A percentile compares a stretch with the other conserved stretches of the same genome.
Evolutionary conservation across 345 rosid species (phyloP).

Genomic region (Gossypium rotundifolium): DNA sequence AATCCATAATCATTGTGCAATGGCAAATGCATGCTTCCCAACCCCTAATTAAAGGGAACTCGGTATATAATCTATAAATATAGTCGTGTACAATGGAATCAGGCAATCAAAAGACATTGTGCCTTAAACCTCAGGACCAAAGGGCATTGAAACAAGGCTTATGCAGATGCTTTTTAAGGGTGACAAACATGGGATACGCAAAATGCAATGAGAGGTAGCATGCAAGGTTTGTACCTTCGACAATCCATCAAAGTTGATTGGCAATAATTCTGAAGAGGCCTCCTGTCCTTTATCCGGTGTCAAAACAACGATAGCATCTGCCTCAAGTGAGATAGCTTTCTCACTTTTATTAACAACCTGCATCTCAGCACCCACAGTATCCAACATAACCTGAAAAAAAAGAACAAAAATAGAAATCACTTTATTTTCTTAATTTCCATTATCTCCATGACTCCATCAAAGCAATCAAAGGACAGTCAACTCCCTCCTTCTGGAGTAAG

Average conservation of each 20-base stretch:
- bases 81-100: neutral
- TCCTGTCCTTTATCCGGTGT: slow-evolving; percentile 78
- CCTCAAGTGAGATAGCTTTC: slow-evolving; percentile 69
- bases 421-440: slow-evolving; percentile 1
- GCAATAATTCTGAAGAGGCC: slow-evolving; percentile 81
- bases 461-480: neutral
- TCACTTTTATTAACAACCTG: slow-evolving; percentile 82
- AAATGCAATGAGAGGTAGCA: neutral
- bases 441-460: neutral
- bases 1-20: neutral
- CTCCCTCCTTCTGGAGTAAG: neutral
- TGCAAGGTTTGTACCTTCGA: slow-evolving; percentile 43
- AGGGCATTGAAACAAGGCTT: neutral
- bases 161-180: neutral
- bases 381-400: slow-evolving; percentile 80
- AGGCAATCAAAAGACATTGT: neutral
- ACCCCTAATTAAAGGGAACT: neutral
- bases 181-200: neutral
- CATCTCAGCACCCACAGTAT: slow-evolving; percentile 91
- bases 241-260: slow-evolving; percentile 86
- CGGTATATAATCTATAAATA: neutral
- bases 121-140: neutral
- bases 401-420: neutral
- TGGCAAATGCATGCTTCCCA: neutral
- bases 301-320: slow-evolving; percentile 66